Conservation (phyloP, 2,329 filamentous ascomycete species). For the Sclerotinia minor region DNA sequence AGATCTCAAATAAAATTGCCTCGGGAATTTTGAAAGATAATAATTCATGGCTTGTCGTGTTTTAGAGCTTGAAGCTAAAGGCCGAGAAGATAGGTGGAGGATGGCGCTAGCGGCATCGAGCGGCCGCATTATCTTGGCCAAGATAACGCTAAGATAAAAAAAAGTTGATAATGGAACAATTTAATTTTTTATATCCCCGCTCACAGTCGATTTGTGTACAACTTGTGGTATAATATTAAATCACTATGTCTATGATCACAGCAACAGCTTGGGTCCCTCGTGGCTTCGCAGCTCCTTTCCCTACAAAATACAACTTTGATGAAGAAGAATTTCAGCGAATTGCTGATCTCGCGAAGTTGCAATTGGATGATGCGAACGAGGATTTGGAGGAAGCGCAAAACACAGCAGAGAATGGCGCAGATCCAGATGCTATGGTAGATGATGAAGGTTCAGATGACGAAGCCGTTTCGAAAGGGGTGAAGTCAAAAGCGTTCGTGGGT, state of each 20-base stretch:
- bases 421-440: slow-evolving; percentile 45
- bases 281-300: slow-evolving; percentile 59
- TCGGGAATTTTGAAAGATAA: background rate
- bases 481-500: slow-evolving; percentile 46
- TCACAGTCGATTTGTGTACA: slow-evolving; percentile 9
- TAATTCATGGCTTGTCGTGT: background rate
- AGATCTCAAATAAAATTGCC: background rate
- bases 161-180: slow-evolving; percentile 20
- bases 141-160: slow-evolving; percentile 25
- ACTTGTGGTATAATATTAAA: slow-evolving; percentile 2
- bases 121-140: slow-evolving; percentile 15
- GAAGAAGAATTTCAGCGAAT: slow-evolving; percentile 60
- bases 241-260: slow-evolving; percentile 54
- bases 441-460: slow-evolving; percentile 42
- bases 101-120: slow-evolving; percentile 6
- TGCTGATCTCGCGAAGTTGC: slow-evolving; percentile 58
- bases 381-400: slow-evolving; percentile 65
- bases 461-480: slow-evolving; percentile 37
- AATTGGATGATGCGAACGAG: slow-evolving; percentile 85
- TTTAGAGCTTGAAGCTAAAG: slow-evolving; percentile 1
- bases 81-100: background rate
- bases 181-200: slow-evolving; percentile 23
- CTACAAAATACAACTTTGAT: slow-evolving; percentile 58
- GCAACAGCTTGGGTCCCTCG: slow-evolving; percentile 60
- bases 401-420: slow-evolving; percentile 37